phyloP scores from a whole-genome alignment of 2,329 filamentous ascomycete genomes.

The Ceratocystis diversiconidia region DNA sequence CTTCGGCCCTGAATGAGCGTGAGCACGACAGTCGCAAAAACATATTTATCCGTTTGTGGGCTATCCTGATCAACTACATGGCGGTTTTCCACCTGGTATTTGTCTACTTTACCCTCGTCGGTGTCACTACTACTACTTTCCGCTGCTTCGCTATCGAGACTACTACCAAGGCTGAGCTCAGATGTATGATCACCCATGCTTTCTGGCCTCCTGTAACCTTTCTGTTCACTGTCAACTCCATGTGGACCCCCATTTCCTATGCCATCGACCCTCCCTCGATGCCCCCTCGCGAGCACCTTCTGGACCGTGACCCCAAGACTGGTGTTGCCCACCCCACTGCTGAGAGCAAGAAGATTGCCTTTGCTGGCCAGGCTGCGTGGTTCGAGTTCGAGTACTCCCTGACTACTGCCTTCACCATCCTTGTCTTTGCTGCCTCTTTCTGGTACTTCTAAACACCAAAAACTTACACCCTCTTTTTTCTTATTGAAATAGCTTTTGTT shows the following conservation, averaged over 20 bases:
- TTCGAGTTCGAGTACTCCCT: conserved; percentile 42
- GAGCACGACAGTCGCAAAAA: conserved; percentile 37
- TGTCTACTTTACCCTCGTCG: conserved; percentile 38
- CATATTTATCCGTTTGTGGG: conserved; percentile 39
- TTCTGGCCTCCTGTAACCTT: conserved; percentile 49
- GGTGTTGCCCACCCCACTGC: conserved; percentile 38
- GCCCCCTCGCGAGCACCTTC: conserved; percentile 42
- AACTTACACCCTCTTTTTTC: background rate
- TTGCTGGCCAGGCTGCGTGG: conserved; percentile 38
- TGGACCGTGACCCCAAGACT: conserved; percentile 41
- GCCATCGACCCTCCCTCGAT: conserved; percentile 45
- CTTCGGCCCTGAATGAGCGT: conserved; percentile 43
- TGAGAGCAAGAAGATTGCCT: conserved; percentile 40
- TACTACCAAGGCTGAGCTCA: conserved; percentile 29
- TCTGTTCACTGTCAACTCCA: conserved; percentile 38
- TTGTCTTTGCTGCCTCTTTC: conserved; percentile 35
- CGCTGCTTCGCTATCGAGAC: conserved; percentile 33
- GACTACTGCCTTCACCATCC: conserved; percentile 35
- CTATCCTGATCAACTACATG: conserved; percentile 42
- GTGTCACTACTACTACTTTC: conserved; percentile 36
- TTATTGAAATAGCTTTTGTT: background rate
- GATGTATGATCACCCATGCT: conserved; percentile 43
- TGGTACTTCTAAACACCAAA: conserved; percentile 16
- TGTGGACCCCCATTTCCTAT: conserved; percentile 47
- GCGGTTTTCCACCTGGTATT: conserved; percentile 41